Conservation (phyloP, 1,284 basidiomycete species). For the Malassezia sp. region DNA sequence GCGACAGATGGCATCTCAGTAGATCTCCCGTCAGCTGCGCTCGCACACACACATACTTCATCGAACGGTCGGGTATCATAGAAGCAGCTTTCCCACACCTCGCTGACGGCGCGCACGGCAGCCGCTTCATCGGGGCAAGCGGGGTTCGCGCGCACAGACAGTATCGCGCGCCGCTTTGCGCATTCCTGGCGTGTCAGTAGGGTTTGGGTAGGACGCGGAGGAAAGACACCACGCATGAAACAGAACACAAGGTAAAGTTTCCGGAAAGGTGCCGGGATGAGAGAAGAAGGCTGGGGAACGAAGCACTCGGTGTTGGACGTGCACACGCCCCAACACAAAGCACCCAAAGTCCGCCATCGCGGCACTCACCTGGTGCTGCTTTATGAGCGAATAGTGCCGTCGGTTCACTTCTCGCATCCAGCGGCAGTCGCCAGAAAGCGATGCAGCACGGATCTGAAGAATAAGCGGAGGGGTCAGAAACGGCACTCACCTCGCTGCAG, state of each 20-base stretch:
- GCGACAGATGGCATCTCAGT: conserved; percentile 17
- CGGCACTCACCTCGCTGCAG: conserved; percentile 69
- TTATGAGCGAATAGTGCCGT: conserved; percentile 68
- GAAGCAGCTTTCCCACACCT: conserved; percentile 93
- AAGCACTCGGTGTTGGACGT: too few species aligned
- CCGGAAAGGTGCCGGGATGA: too few species aligned
- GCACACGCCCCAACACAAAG: conserved; percentile 59
- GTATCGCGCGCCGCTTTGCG: conserved; percentile 71
- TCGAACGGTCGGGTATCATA: conserved; percentile 91
- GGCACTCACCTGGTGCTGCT: too few species aligned
- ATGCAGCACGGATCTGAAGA: conserved; percentile 81
- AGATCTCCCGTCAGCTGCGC: conserved; percentile 22
- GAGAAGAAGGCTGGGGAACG: too few species aligned
- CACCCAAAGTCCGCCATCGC: too few species aligned
- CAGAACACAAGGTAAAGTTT: too few species aligned
- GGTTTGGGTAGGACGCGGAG: too few species aligned
- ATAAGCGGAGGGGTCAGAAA: too few species aligned
- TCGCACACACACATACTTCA: conserved; percentile 55
- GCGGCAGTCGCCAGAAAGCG: conserved; percentile 79
- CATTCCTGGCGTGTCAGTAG: too few species aligned
- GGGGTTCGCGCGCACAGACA: conserved; percentile 70
- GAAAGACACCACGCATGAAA: too few species aligned
- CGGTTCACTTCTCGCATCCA: conserved; percentile 64
- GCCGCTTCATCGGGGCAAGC: conserved; percentile 63
- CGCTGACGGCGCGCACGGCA: conserved; percentile 79